Conservation (phyloP, 768 basidiomycete species). For the Naematelia aurantialba region DNA sequence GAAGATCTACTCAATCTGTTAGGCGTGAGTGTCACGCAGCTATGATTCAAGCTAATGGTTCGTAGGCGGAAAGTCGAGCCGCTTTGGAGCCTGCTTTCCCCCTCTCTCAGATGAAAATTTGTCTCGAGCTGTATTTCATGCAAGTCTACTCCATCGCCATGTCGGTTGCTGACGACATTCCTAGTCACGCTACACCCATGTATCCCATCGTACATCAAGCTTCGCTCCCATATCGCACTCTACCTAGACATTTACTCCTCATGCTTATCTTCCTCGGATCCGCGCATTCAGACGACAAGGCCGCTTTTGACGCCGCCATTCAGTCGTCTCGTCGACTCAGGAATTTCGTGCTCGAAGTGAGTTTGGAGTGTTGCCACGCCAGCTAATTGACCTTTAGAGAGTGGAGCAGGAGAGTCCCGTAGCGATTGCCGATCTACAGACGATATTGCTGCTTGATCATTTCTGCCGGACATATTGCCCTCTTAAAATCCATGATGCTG, state of each 20-base stretch:
- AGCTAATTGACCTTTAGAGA: neutral
- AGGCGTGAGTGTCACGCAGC: neutral
- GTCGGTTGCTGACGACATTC: neutral
- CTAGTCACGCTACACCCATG: slow-evolving; percentile 5
- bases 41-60: neutral
- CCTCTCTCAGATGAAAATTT: slow-evolving; percentile 1
- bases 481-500: slow-evolving; percentile 3
- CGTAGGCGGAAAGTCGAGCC: neutral
- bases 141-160: neutral
- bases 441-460: slow-evolving; percentile 4
- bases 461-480: slow-evolving; percentile 10
- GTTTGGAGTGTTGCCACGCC: neutral
- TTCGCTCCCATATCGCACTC: slow-evolving; percentile 3
- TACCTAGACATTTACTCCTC: slow-evolving; percentile 1
- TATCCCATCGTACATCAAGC: slow-evolving; percentile 7
- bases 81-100: neutral
- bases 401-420: slow-evolving; percentile 2
- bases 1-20: slow-evolving; percentile 2
- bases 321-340: neutral
- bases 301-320: slow-evolving; percentile 1
- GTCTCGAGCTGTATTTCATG: slow-evolving; percentile 3
- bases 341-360: slow-evolving; percentile 7
- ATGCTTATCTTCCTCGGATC: slow-evolving; percentile 8
- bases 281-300: neutral
- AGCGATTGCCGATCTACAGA: slow-evolving; percentile 7